phyloP scores from a whole-genome alignment of 345 rosid species.

The Acer saccharum region DNA sequence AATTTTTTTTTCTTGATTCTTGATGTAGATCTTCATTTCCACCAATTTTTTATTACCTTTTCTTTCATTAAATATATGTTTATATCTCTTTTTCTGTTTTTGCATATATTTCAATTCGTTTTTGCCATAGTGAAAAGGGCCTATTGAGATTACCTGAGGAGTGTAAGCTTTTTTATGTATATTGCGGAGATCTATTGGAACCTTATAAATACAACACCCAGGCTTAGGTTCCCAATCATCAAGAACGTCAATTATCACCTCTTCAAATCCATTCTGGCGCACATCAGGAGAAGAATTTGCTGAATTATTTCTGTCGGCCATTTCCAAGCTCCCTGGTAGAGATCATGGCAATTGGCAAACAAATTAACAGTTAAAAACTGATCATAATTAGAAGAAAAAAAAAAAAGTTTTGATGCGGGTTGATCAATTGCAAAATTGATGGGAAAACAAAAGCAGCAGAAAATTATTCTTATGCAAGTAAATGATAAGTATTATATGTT shows the following conservation, averaged over 20 bases:
- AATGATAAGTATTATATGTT: too few species aligned
- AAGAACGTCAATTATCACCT: neutral
- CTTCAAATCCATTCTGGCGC: too few species aligned
- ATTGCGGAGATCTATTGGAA: neutral
- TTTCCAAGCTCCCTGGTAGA: too few species aligned
- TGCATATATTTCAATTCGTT: neutral
- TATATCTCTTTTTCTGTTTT: neutral
- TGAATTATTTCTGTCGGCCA: too few species aligned
- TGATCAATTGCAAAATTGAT: too few species aligned
- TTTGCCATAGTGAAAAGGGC: neutral
- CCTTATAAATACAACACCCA: neutral
- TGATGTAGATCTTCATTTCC: neutral
- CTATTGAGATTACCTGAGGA: conserved; percentile 9
- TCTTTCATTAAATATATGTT: neutral
- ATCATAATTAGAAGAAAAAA: too few species aligned
- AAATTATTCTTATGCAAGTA: too few species aligned
- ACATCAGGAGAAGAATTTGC: too few species aligned
- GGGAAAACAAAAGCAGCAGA: too few species aligned
- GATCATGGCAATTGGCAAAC: too few species aligned
- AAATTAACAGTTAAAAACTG: too few species aligned
- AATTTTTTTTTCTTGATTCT: neutral
- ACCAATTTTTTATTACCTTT: neutral
- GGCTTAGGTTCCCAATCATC: neutral
- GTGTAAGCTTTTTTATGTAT: neutral
- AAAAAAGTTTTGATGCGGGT: too few species aligned